Evolutionary conservation across 768 basidiomycete species (phyloP).

Genomic region (Phylloporus sp.): DNA sequence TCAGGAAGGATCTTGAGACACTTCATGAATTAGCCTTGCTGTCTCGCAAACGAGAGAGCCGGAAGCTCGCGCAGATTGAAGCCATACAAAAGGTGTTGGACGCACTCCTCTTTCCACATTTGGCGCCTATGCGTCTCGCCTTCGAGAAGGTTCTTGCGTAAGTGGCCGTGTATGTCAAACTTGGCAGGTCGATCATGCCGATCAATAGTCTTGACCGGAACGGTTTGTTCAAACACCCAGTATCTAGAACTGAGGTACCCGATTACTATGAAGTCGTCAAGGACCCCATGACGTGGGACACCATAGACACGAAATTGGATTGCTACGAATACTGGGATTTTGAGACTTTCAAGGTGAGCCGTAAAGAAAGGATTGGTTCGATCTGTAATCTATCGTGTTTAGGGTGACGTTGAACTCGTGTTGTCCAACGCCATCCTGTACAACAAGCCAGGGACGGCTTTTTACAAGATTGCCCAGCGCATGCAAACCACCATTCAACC

Average conservation of each 20-base stretch:
- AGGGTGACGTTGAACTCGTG: constrained; percentile 85
- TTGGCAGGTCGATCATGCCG: constrained; percentile 6
- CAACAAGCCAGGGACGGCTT: constrained; percentile 70
- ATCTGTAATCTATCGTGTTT: background rate
- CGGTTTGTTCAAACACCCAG: constrained; percentile 79
- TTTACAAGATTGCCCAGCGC: constrained; percentile 64
- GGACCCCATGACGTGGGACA: constrained; percentile 84
- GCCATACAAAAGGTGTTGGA: constrained; percentile 65
- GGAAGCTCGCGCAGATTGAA: constrained; percentile 69
- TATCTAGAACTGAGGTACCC: constrained; percentile 72
- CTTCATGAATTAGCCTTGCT: constrained; percentile 65
- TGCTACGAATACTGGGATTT: constrained; percentile 79
- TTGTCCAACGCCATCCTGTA: constrained; percentile 83
- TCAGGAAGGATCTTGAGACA: constrained; percentile 74
- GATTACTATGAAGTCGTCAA: constrained; percentile 89
- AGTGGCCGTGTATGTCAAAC: constrained; percentile 21
- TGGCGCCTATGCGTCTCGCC: constrained; percentile 52
- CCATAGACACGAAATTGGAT: constrained; percentile 79
- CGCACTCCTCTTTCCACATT: constrained; percentile 61
- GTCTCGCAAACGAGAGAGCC: constrained; percentile 72
- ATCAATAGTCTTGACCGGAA: constrained; percentile 62
- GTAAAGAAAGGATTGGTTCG: background rate
- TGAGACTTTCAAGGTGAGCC: constrained; percentile 61
- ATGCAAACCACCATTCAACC: constrained; percentile 47
- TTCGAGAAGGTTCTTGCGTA: constrained; percentile 73